These are phyloP conservation scores for Secale cereale DNA, from an alignment of 176 grass and related monocot genomes.

Conservation along the genomic window DNA sequence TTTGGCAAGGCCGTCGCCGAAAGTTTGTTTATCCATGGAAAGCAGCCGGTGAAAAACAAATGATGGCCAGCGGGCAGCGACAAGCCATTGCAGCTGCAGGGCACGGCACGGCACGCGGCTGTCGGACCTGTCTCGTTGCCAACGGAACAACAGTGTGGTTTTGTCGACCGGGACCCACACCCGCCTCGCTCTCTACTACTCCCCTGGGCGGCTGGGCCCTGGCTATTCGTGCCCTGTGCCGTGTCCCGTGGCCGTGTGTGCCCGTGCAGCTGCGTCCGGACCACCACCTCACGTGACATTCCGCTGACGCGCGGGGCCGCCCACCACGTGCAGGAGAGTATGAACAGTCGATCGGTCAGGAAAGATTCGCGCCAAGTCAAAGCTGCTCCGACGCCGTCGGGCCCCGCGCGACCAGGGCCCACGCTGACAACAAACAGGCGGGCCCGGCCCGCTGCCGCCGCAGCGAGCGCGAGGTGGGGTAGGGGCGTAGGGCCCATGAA, in stretches of 20 bases:
- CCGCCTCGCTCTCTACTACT: no score
- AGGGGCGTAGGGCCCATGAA: neutral
- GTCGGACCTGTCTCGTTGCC: neutral
- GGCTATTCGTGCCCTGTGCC: neutral
- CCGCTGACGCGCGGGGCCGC: neutral
- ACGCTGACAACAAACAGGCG: neutral
- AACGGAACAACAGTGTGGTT: neutral
- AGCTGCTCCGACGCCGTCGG: neutral
- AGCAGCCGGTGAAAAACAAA: neutral
- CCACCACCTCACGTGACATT: neutral
- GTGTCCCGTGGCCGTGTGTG: neutral
- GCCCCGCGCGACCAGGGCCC: neutral
- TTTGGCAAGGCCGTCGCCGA: no score
- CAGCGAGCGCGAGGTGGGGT: neutral
- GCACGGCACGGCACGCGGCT: neutral
- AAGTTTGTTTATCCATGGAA: neutral
- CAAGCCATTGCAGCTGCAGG: no score
- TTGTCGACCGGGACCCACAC: no score
- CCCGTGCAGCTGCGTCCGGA: neutral
- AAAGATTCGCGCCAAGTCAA: conserved; percentile 41
- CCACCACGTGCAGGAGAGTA: neutral
- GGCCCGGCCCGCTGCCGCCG: neutral
- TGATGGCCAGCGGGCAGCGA: no score
- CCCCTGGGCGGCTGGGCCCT: no score
- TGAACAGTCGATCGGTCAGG: neutral